Evolutionary conservation across 306 rosid species (phyloP), one percentile per base, ranked within the genome.

Genomic region (Cucumis cinereus): DNA sequence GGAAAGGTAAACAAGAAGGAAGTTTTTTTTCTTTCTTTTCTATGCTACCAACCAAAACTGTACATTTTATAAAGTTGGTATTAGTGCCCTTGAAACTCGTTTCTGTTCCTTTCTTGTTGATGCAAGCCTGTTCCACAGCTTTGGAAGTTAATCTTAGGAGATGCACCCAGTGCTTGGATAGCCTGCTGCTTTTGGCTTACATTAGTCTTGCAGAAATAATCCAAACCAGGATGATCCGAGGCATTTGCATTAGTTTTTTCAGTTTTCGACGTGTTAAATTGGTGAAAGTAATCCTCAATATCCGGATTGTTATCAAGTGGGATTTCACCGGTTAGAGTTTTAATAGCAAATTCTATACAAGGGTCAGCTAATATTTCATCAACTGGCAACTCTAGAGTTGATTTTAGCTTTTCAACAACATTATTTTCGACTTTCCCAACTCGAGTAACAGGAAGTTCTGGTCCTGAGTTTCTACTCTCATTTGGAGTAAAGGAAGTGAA

Each of bases 331-430:
- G 91, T 91, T 67, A 91, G 91, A 52, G 96, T 88, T 83, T 89
- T 90, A 10, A 85, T 81, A 1, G 96, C 96, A 67, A 93, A 93
- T 69, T 91, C 92, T 52, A 91, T 90, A 78, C 94, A 90, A 6
- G 98, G 97, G 76, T 91, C 96, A 59, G 85, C 75, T 91, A 89
- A 86, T 79, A 87, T 81, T 62, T 74, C 84, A 41, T 77, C 84
- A 14, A 73, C 76, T 52, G 85, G 80, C 28, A 81, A 56, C 13
- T 84, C 85, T 45, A 72, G 45, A 36, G 82, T 73, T 55, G 86
- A 76, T 76, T 66, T 90, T 45, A 83, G 70, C 66, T 76, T 83
- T 59, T 82, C 85, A 40, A 57, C 76, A 45, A 74, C 59, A 0
- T 35, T 77, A 45, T 75, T 77, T 80, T 79, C 83, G 53, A 77